Evolutionary conservation across 1,284 basidiomycete genomes (phyloP), one percentile per base, ranked within the genome.

Genomic region (Trichosporon coremiiforme): DNA sequence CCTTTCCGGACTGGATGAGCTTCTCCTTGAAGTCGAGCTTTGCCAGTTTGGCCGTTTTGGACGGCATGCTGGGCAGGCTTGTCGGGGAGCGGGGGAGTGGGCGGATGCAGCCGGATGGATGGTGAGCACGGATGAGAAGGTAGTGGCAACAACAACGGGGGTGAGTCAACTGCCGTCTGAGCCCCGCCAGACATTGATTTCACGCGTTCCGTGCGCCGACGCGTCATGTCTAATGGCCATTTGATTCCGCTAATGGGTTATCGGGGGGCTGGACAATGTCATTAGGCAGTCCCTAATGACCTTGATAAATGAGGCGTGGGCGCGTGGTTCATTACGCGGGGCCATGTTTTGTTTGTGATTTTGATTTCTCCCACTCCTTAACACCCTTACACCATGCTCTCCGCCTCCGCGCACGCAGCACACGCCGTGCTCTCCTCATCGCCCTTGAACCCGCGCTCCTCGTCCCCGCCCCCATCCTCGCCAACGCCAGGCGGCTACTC

Each of bases 11-110:
- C 69, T 79, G 79, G 41, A 89, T 83, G 65, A 95, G 87, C 81
- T 92, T 91, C 73, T 94, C 93, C 77, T 86, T 87, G 79, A 94
- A 94, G 22, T 85, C 84, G 75, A 95, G 89, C 69, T 80, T 82
- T 50, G 71, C 69, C 66, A 73, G 69, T 36, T 53, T 64, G n/a
- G 70, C 65, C 36, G 70, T 55, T 64, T 68, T 66, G 35, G 64
- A 45, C 50, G 73, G 53, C 75, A 73, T 74, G 60, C 66, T 70
- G 67, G 66, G 29, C 65, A 33, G 60, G 62, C 38, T 29, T 7
- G 45, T 17, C 17, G 45, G 13, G 25, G 20, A 20, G 50, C 25
- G 31, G 22, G 20, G 17, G 31, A 65, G 38, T 7, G 33, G 33
- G 36, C 36, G 20, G n/a, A 7, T 25, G 35, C 7, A n/a, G 55